phyloP scores from a whole-genome alignment of 495 filamentous ascomycete species.

The Daldinia grandis region DNA sequence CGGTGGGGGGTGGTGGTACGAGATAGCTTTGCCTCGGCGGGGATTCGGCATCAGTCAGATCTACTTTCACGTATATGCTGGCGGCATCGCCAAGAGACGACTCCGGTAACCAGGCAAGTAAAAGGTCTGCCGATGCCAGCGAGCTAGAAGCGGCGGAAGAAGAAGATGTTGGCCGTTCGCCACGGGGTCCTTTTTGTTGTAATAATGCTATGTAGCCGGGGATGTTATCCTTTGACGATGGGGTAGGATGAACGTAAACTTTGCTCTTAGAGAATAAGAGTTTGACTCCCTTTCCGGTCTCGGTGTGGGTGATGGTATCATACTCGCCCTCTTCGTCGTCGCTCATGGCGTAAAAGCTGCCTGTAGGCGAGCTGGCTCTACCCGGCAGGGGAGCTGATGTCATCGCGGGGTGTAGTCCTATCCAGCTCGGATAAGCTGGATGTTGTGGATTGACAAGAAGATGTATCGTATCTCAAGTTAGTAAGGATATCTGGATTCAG shows the following conservation, averaged over 20 bases:
- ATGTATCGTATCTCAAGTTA: constrained; percentile 13
- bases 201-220: constrained; percentile 94
- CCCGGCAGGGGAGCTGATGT: constrained; percentile 45
- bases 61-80: constrained; percentile 92
- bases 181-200: constrained; percentile 77
- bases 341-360: constrained; percentile 95
- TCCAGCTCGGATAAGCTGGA: constrained; percentile 35
- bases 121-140: constrained; percentile 68
- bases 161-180: constrained; percentile 59
- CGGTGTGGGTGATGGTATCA: constrained; percentile 89
- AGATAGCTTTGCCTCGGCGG: constrained; percentile 88
- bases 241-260: constrained; percentile 97
- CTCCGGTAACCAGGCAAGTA: constrained; percentile 95
- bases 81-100: constrained; percentile 85
- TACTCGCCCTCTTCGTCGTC: constrained; percentile 97
- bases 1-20: constrained; percentile 87
- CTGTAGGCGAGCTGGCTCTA: constrained; percentile 72
- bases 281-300: constrained; percentile 85
- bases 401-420: constrained; percentile 41
- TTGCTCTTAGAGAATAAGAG: constrained; percentile 98
- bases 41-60: constrained; percentile 79
- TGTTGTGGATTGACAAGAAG: constrained; percentile 16
- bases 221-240: constrained; percentile 94
- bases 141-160: constrained; percentile 55
- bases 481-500: constrained; percentile 11